Evolutionary conservation across 2,329 filamentous ascomycete genomes (phyloP).

Genomic region (Epichloe baconii): DNA sequence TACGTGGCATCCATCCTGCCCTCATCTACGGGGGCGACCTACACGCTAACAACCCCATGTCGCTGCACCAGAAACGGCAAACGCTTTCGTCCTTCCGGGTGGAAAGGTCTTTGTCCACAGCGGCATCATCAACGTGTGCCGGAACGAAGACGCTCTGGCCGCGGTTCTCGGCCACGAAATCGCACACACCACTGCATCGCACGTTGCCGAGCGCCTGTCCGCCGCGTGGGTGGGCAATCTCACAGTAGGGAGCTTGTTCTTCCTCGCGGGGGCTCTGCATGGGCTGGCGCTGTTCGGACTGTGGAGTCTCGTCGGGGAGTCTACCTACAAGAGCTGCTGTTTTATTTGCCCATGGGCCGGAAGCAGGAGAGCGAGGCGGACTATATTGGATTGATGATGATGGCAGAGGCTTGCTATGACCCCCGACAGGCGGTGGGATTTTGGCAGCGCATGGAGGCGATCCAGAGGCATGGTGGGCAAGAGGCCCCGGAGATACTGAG

Average conservation of each 20-base stretch:
- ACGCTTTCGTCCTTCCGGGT: slow-evolving; percentile 67
- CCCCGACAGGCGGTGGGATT: slow-evolving; percentile 53
- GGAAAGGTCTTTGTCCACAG: slow-evolving; percentile 72
- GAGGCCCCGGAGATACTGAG: slow-evolving; percentile 58
- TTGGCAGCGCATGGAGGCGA: slow-evolving; percentile 52
- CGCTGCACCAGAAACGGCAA: slow-evolving; percentile 34
- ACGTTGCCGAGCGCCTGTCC: slow-evolving; percentile 51
- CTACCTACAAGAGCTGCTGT: slow-evolving; percentile 46
- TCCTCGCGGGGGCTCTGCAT: slow-evolving; percentile 32
- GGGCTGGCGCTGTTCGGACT: slow-evolving; percentile 24
- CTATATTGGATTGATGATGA: slow-evolving; percentile 71
- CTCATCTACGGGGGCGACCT: too few relatives aligned
- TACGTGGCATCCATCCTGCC: slow-evolving; percentile 13
- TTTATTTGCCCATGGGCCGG: slow-evolving; percentile 53
- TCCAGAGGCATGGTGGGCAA: slow-evolving; percentile 24
- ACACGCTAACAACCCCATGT: neutral
- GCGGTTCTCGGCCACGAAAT: slow-evolving; percentile 71
- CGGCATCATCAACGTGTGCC: slow-evolving; percentile 55
- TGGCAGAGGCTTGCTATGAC: slow-evolving; percentile 68
- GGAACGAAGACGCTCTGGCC: slow-evolving; percentile 56
- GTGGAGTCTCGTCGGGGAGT: slow-evolving; percentile 32
- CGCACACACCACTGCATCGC: slow-evolving; percentile 59
- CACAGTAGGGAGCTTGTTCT: slow-evolving; percentile 34
- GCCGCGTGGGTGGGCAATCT: slow-evolving; percentile 38
- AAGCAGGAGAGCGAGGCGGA: slow-evolving; percentile 68